These are phyloP conservation scores for Scalesia atractyloides DNA, from an alignment of 129 eudicot species.

Conservation along the genomic window DNA sequence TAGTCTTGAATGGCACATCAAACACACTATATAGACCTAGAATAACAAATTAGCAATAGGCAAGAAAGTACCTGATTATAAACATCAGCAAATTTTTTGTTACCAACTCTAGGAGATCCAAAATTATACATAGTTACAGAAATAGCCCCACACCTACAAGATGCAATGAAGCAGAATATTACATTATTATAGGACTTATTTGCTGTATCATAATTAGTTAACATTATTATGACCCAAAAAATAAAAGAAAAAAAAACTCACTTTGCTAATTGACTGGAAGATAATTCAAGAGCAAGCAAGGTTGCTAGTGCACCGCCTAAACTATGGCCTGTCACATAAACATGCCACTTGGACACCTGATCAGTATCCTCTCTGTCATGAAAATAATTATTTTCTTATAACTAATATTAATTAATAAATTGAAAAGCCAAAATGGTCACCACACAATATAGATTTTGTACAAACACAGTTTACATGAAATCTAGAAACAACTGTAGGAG, in stretches of 20 bases:
- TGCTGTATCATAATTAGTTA: not conserved
- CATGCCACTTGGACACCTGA: conserved; percentile 70
- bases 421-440: not conserved
- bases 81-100: conserved; percentile 72
- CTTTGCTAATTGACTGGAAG: conserved; percentile 91
- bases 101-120: conserved; percentile 99
- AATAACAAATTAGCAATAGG: conserved; percentile 5
- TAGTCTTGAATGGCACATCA: not conserved
- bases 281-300: conserved; percentile 92
- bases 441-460: not conserved
- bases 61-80: conserved; percentile 68
- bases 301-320: conserved; percentile 98
- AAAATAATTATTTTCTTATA: conserved; percentile 6
- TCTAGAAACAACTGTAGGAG: not conserved
- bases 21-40: conserved; percentile 1
- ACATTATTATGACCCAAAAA: not conserved
- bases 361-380: conserved; percentile 53
- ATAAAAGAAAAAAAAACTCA: conserved; percentile 38
- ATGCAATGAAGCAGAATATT: not conserved
- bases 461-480: conserved; percentile 6
- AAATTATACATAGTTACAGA: conserved; percentile 94
- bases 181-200: not conserved
- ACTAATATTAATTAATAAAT: not conserved
- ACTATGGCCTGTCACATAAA: conserved; percentile 96
- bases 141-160: conserved; percentile 67